Conservation (phyloP, 2,329 filamentous ascomycete genomes). For the Phaeomoniella chlamydospora region DNA sequence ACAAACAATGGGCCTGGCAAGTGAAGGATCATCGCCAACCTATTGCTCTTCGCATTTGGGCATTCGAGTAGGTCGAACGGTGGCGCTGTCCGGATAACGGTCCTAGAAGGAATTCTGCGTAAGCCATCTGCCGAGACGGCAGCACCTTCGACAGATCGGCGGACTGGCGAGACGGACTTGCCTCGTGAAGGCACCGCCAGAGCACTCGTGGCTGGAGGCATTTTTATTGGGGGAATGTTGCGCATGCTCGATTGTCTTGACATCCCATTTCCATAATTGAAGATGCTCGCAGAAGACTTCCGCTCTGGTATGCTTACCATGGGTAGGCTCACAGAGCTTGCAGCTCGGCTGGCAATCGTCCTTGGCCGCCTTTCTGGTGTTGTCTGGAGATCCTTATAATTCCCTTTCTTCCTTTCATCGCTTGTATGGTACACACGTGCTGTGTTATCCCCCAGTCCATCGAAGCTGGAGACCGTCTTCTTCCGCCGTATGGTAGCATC, state of each 20-base stretch:
- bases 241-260: conserved; percentile 8
- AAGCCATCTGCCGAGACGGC: conserved; percentile 25
- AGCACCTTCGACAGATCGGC: conserved; percentile 24
- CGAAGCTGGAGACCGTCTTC: not conserved
- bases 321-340: conserved; percentile 10
- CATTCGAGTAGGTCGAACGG: conserved; percentile 35
- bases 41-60: conserved; percentile 32
- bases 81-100: conserved; percentile 30
- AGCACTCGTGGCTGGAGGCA: conserved; percentile 9
- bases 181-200: conserved; percentile 28
- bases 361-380: not conserved
- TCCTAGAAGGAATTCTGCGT: conserved; percentile 30
- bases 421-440: not conserved
- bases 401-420: not conserved
- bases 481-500: conserved; percentile 1
- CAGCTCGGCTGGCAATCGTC: conserved; percentile 6
- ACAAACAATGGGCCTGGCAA: conserved; percentile 37
- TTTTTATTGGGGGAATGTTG: conserved; percentile 11
- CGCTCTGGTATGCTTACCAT: conserved; percentile 8
- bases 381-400: not conserved
- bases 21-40: conserved; percentile 33
- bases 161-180: conserved; percentile 33
- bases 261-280: conserved; percentile 6
- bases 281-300: conserved; percentile 10
- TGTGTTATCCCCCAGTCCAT: not conserved